phyloP scores from a whole-genome alignment of 2,329 filamentous ascomycete species.

The Xylaria sp. region DNA sequence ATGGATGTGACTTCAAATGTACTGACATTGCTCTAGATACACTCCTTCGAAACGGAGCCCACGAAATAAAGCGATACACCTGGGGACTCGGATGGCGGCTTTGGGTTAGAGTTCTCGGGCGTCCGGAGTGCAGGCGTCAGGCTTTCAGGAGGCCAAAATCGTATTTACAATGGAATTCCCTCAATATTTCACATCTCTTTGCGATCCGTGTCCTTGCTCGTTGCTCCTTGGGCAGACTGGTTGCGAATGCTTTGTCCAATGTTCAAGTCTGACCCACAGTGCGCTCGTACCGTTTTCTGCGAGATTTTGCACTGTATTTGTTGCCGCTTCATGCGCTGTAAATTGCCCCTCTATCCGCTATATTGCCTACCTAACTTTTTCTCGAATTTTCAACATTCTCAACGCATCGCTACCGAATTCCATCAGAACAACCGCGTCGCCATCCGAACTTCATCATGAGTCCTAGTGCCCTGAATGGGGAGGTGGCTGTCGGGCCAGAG shows the following conservation, averaged over 20 bases:
- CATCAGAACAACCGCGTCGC: slow-evolving; percentile 43
- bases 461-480: slow-evolving; percentile 54
- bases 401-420: slow-evolving; percentile 36
- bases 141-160: neutral
- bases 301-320: neutral
- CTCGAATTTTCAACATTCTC: neutral
- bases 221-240: too few relatives aligned
- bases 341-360: slow-evolving; percentile 11
- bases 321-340: neutral
- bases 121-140: slow-evolving; percentile 2
- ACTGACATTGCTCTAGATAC: slow-evolving; percentile 40
- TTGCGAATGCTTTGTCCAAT: too few relatives aligned
- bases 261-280: neutral
- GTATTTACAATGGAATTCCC: neutral
- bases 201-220: too few relatives aligned
- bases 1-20: neutral
- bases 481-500: slow-evolving; percentile 62
- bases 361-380: neutral
- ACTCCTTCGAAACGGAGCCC: slow-evolving; percentile 39
- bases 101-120: neutral
- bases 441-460: slow-evolving; percentile 56
- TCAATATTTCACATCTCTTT: neutral
- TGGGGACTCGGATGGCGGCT: neutral
- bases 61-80: slow-evolving; percentile 8
- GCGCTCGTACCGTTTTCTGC: neutral